A percentile compares a stretch with the other conserved stretches of the same genome.
These are phyloP conservation scores for Phytophthora fragariaefolia DNA, from an alignment of 352 stramenopile species.

Conservation along the genomic window DNA sequence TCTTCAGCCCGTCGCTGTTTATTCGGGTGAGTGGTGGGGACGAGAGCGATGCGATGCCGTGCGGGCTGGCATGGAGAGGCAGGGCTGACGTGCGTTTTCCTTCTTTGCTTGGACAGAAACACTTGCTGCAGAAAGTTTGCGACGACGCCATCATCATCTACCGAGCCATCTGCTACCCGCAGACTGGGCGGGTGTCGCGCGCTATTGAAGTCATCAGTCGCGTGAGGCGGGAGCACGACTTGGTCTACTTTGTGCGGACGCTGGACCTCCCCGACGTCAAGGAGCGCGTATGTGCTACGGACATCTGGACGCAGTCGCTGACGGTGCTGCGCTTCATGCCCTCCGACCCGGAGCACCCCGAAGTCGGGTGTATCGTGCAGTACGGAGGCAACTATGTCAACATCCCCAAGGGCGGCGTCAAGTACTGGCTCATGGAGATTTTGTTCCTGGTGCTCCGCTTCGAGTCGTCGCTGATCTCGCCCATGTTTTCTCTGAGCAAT, in stretches of 20 bases:
- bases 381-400: conserved; percentile 55
- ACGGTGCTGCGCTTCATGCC: conserved; percentile 58
- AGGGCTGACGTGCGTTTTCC: not conserved
- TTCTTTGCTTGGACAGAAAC: conserved; percentile 33
- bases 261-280: conserved; percentile 49
- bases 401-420: conserved; percentile 43
- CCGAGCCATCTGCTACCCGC: conserved; percentile 54
- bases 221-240: conserved; percentile 48
- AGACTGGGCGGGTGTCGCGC: conserved; percentile 45
- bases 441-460: conserved; percentile 63
- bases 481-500: conserved; percentile 53
- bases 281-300: conserved; percentile 37
- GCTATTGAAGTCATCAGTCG: conserved; percentile 58
- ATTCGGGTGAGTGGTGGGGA: conserved; percentile 49
- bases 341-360: conserved; percentile 30
- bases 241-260: conserved; percentile 53
- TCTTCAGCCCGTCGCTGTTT: conserved; percentile 56
- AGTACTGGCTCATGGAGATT: conserved; percentile 69
- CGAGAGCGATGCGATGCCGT: too few species aligned
- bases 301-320: conserved; percentile 51
- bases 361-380: conserved; percentile 48
- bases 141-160: conserved; percentile 60
- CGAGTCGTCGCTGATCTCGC: conserved; percentile 54
- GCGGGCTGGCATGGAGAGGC: not conserved
- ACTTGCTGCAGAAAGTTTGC: conserved; percentile 53